Evolutionary conservation across 225 moss, liverwort and hornwort genomes (phyloP).

Genomic region (Lunularia cruciata): DNA sequence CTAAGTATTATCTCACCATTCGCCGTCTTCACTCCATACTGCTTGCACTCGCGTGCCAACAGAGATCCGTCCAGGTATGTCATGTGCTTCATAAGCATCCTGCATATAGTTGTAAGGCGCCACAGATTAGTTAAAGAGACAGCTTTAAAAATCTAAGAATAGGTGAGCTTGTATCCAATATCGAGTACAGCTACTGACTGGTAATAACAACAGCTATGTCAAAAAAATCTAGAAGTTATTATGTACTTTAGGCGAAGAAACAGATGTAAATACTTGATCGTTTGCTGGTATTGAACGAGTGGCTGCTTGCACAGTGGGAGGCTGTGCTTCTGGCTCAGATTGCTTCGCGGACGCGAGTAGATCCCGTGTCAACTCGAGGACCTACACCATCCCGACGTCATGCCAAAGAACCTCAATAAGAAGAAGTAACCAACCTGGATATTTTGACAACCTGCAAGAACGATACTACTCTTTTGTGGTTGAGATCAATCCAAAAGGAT

Average conservation of each 20-base stretch:
- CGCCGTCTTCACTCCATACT: constrained; percentile 94
- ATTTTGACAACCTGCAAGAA: constrained; percentile 23
- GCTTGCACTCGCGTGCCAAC: constrained; percentile 85
- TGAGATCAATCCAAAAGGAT: constrained; percentile 21
- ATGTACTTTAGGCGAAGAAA: not conserved
- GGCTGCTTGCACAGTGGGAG: constrained; percentile 10
- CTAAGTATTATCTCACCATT: constrained; percentile 57
- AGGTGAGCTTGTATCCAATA: too few relatives aligned
- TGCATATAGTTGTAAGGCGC: too few relatives aligned
- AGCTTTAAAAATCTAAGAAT: too few relatives aligned
- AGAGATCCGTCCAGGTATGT: constrained; percentile 62
- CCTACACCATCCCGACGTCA: constrained; percentile 75
- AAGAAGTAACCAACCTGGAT: not conserved
- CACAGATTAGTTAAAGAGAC: too few relatives aligned
- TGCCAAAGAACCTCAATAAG: constrained; percentile 21
- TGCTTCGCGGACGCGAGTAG: constrained; percentile 76
- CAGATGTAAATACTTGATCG: constrained; percentile 14
- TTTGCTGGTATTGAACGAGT: constrained; percentile 11
- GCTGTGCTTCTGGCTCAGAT: constrained; percentile 52
- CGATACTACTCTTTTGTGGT: constrained; percentile 21
- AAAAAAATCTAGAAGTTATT: too few relatives aligned
- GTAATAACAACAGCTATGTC: too few relatives aligned
- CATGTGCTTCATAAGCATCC: constrained; percentile 45
- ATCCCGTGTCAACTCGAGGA: constrained; percentile 87
- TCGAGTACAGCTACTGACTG: too few relatives aligned